A percentile compares a stretch with the other conserved stretches of the same genome.
These are phyloP conservation scores for Rhynchospora tenuis DNA, from an alignment of 176 grass and related monocot genomes.

Conservation along the genomic window DNA sequence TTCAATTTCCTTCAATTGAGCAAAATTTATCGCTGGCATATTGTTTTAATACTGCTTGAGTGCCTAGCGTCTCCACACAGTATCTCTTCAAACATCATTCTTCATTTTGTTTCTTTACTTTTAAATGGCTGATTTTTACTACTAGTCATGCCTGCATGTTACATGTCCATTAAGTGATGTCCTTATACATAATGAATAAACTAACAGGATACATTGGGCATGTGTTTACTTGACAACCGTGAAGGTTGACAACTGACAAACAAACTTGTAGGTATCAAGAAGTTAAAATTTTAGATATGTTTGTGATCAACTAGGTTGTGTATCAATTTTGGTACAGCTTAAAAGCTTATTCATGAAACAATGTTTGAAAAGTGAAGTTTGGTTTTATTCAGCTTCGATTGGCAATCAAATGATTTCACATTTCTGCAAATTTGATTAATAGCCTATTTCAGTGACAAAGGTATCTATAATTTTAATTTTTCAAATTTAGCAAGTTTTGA, in stretches of 20 bases:
- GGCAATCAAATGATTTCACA: not conserved
- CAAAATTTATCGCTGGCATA: not conserved
- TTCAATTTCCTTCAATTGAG: not conserved
- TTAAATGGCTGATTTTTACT: not conserved
- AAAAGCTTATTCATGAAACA: not conserved
- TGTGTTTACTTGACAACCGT: not conserved
- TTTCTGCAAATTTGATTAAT: not conserved
- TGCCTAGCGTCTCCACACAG: not conserved
- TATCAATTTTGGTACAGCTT: not conserved
- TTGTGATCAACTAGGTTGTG: not conserved
- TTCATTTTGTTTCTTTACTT: not conserved
- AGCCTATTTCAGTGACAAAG: not conserved
- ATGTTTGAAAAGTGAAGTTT: not conserved
- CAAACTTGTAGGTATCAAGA: not conserved
- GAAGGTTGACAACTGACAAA: not conserved
- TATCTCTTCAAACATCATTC: not conserved
- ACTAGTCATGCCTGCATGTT: not conserved
- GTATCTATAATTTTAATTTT: not conserved
- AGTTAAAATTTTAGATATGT: not conserved
- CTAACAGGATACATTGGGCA: not conserved
- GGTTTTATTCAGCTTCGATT: not conserved
- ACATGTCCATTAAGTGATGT: not conserved
- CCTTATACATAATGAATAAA: not conserved
- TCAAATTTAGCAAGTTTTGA: not conserved
- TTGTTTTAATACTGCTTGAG: not conserved